Evolutionary conservation across 2,329 filamentous ascomycete genomes (phyloP).

Genomic region (Helminthosporium solani): DNA sequence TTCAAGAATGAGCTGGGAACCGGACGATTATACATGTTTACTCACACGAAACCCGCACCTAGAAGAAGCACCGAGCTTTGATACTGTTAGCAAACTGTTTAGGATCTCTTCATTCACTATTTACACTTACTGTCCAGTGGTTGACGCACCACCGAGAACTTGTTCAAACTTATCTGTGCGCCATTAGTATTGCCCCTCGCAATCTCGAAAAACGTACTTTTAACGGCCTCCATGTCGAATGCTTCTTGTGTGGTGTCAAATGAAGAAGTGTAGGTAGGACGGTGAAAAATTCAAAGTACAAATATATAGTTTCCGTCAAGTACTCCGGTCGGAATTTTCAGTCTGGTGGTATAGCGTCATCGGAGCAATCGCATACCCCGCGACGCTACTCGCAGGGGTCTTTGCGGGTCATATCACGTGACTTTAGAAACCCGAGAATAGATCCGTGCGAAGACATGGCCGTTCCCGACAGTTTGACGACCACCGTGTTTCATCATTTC

Average conservation of each 20-base stretch:
- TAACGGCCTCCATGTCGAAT: slow-evolving; percentile 42
- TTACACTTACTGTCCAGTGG: slow-evolving; percentile 37
- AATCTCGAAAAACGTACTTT: slow-evolving; percentile 19
- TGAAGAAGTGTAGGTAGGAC: slow-evolving; percentile 9
- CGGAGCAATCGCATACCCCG: slow-evolving; percentile 23
- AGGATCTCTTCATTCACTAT: neutral
- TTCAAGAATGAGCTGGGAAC: slow-evolving; percentile 17
- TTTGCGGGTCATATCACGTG: slow-evolving; percentile 6
- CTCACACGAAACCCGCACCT: slow-evolving; percentile 44
- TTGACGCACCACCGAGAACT: slow-evolving; percentile 26
- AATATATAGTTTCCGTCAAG: slow-evolving; percentile 26
- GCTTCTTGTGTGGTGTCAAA: slow-evolving; percentile 7
- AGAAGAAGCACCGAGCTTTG: slow-evolving; percentile 41
- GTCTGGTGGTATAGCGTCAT: slow-evolving; percentile 29
- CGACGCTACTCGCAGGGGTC: slow-evolving; percentile 18
- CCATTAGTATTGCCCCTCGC: slow-evolving; percentile 19
- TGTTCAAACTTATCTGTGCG: slow-evolving; percentile 34
- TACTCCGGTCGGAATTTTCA: slow-evolving; percentile 35
- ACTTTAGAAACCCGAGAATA: slow-evolving; percentile 3
- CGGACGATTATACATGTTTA: neutral
- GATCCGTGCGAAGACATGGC: slow-evolving; percentile 8
- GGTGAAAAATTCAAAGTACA: slow-evolving; percentile 12
- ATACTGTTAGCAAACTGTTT: slow-evolving; percentile 15
- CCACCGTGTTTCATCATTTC: slow-evolving; percentile 21
- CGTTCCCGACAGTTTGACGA: slow-evolving; percentile 12